Base-by-base conservation (phyloP, 2,329 filamentous ascomycete species). In the Fusarium poae region DNA sequence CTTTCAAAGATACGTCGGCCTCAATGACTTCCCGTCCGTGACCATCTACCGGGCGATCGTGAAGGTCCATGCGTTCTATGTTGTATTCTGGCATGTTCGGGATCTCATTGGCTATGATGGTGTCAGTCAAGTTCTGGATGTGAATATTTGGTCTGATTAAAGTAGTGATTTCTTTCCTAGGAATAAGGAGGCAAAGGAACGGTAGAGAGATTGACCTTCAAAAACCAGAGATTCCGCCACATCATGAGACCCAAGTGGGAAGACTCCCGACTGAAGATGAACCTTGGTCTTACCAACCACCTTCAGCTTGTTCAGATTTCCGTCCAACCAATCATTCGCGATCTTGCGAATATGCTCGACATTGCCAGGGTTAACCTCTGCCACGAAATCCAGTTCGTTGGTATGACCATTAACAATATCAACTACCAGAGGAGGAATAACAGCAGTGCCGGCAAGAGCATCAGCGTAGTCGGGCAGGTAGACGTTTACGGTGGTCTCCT, bases 251-350 rank as follows among this genome's bases (percentile, higher is more conserved):
- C 95, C 94, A 23, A 98, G 83, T 44, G 88, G 87, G 63, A 98
- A 82, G 50, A 97, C 80, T 25, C 96, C 95, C 46, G 94, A 92
- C 77, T 89, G 93, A 57, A 98, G 80, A 32, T 85, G 85, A 37
- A 98, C 83, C 39, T 90, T 82, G 27, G 93, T 90, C 74, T 90
- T 91, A 43, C 91, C 95, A 56, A 89, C 85, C 16, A 98, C 82
- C 64, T 86, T 88, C 59, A 99, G 81, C 58, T 86, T 84, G 13
- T 89, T 86, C 60, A 98, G 82, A 55, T 88, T 90, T 39, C 94
- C 94, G 55, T 92, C 89, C 63, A 99, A 82, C 90, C 93, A 98
- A 78, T 97, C 92, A 77, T 96, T 93, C 46, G 92, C 93, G 67
- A 98, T 86, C 62, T 86, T 86, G 62, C 92, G 90, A 71, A 97